phyloP scores from a whole-genome alignment of 129 eudicot genomes.

The Pittosporum tobira region DNA sequence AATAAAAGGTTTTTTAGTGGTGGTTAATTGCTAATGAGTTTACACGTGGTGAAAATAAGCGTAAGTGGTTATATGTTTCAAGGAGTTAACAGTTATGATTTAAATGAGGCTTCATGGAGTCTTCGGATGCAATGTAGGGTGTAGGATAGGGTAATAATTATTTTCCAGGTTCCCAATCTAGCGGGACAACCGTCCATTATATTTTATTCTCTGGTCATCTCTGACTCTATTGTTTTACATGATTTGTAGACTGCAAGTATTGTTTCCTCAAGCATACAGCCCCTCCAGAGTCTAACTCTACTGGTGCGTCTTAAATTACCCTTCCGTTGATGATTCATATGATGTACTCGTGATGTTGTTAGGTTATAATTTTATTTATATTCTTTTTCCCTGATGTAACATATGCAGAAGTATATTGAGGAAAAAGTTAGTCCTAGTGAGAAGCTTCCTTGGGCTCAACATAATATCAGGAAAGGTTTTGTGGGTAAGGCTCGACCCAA shows the following conservation, averaged over 20 bases:
- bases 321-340: not conserved
- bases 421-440: slow-evolving; percentile 29
- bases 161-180: no score
- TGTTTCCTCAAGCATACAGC: slow-evolving; percentile 45
- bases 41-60: not conserved
- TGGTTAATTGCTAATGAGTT: not conserved
- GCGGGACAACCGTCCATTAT: no score
- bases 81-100: not conserved
- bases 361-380: not conserved
- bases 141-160: no score
- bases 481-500: slow-evolving; percentile 14
- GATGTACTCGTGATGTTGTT: not conserved
- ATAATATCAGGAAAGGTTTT: slow-evolving; percentile 33
- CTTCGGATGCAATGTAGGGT: no score
- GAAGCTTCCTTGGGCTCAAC: slow-evolving; percentile 23
- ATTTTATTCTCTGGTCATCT: not conserved
- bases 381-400: not conserved
- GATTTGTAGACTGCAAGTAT: slow-evolving; percentile 40
- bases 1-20: no score
- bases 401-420: slow-evolving; percentile 28
- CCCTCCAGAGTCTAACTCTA: slow-evolving; percentile 33
- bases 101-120: not conserved
- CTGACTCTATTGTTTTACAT: not conserved
- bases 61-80: no score
- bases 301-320: slow-evolving; percentile 18